phyloP scores from a whole-genome alignment of 257 asterid genomes.

The Fraxinus excelsior region DNA sequence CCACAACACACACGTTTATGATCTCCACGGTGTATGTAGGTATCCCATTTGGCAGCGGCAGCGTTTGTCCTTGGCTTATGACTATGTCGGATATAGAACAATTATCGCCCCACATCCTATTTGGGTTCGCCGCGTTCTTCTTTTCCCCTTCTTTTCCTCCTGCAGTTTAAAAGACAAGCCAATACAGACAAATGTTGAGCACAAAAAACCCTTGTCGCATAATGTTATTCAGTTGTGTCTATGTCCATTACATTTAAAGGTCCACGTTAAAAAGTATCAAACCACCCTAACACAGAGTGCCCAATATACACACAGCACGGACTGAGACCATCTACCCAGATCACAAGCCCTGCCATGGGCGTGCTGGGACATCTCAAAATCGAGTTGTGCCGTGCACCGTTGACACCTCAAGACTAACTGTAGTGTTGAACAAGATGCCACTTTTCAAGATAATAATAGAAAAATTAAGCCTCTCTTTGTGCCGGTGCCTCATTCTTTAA shows the following conservation, averaged over 20 bases:
- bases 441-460: not conserved
- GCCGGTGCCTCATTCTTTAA: too few relatives aligned
- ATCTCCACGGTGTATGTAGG: conserved; percentile 92
- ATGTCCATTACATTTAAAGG: too few relatives aligned
- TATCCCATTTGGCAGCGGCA: conserved; percentile 80
- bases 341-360: not conserved
- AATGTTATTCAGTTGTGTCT: too few relatives aligned
- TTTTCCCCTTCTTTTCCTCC: not conserved
- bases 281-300: not conserved
- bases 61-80: conserved; percentile 70
- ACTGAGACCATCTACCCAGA: not conserved
- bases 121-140: conserved; percentile 47
- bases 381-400: not conserved
- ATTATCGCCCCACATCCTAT: conserved; percentile 78
- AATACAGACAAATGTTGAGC: not conserved
- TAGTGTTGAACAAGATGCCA: not conserved
- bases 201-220: not conserved
- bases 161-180: conserved; percentile 18
- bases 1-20: conserved; percentile 63
- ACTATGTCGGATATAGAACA: conserved; percentile 77
- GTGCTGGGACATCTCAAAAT: not conserved
- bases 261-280: too few relatives aligned
- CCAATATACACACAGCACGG: not conserved
- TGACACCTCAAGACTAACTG: not conserved
- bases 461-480: not conserved